A percentile compares a stretch with the other conserved stretches of the same genome.
Conservation (phyloP, 768 basidiomycete genomes). For the Leucosporidium yakuticum region DNA sequence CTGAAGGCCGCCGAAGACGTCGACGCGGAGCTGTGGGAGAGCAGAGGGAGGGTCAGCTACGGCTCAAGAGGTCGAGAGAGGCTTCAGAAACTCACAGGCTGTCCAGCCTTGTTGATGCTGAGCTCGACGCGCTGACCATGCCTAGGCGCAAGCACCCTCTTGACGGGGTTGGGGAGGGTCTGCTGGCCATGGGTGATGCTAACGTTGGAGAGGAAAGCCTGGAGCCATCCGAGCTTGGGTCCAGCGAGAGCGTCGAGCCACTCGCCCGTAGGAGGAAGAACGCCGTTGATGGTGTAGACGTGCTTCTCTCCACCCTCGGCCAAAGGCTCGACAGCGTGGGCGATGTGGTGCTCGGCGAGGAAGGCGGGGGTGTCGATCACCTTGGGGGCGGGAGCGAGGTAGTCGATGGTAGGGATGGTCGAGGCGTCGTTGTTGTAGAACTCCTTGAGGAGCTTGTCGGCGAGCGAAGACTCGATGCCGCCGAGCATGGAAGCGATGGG, state of each 20-base stretch:
- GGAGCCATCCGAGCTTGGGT: conserved; percentile 72
- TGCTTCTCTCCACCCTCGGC: conserved; percentile 53
- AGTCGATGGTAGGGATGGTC: conserved; percentile 74
- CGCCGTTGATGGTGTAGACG: conserved; percentile 47
- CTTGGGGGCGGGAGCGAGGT: conserved; percentile 58
- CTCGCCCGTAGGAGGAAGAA: conserved; percentile 56
- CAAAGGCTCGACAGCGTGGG: conserved; percentile 48
- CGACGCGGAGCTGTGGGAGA: conserved; percentile 23
- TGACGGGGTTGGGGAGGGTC: conserved; percentile 83
- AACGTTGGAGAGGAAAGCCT: conserved; percentile 70
- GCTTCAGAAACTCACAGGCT: conserved; percentile 19
- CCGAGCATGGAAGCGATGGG: conserved; percentile 89
- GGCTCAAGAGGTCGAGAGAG: background rate
- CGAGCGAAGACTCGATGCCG: conserved; percentile 71
- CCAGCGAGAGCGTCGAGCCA: conserved; percentile 87
- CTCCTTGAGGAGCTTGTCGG: conserved; percentile 67
- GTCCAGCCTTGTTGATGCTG: conserved; percentile 30
- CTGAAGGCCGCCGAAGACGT: conserved; percentile 33
- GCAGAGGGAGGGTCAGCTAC: background rate
- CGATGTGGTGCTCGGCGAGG: conserved; percentile 43
- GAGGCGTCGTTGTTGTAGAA: conserved; percentile 70
- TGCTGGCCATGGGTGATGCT: conserved; percentile 80
- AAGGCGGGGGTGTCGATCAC: conserved; percentile 22
- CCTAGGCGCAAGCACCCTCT: conserved; percentile 78
- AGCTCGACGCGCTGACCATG: conserved; percentile 70